Base-by-base conservation (phyloP, 169 alveolate species). In the Babesia sp. region DNA sequence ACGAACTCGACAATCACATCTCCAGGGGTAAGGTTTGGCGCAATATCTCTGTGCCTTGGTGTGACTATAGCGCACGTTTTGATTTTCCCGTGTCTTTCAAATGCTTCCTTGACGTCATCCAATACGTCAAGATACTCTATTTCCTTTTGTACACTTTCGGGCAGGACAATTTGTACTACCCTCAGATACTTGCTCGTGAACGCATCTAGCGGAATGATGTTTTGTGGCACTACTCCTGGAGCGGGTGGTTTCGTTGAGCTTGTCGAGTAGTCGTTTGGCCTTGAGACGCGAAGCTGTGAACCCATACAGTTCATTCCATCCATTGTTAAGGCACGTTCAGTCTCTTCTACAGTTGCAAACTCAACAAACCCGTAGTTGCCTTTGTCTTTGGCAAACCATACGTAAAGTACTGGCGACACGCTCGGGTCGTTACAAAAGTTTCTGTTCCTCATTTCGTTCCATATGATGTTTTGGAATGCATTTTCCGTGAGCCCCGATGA, bases 301-400 rank as follows among this genome's bases (percentile, higher is more conserved):
- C 97, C 97, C 89, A 87, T 84, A 45, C 97, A 93, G 46, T 80
- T 73, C 94, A 94, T 91, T 6, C 97, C 97, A 53, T 94, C 97
- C 93, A 94, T 83, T 9, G 94, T 81, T 16, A 94, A 80, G 14
- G 97, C 97, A 36, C 92, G 63, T 64, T 93, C 97, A 12, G 97
- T 94, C 76, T 94, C 97, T 54, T 93, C 97, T 0, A 94, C 97
- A 16, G 96, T 90, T 18, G 92, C 91, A 72, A 94, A 94, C 61
- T 94, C 97, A 39, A 94, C 96, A 61, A 94, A 94, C 37, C 97
- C 97, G 73, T 94, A 94, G 80, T 84, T 94, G 31, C 97, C 97
- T 67, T 94, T 94, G 71, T 94, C 96, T 81, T 93, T 93, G 24
- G 97, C 96, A 68, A 94, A 94, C 97, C 97, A 94, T 18, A 94